Conservation (phyloP, 2,329 filamentous ascomycete species). For the Fusarium hostae region DNA sequence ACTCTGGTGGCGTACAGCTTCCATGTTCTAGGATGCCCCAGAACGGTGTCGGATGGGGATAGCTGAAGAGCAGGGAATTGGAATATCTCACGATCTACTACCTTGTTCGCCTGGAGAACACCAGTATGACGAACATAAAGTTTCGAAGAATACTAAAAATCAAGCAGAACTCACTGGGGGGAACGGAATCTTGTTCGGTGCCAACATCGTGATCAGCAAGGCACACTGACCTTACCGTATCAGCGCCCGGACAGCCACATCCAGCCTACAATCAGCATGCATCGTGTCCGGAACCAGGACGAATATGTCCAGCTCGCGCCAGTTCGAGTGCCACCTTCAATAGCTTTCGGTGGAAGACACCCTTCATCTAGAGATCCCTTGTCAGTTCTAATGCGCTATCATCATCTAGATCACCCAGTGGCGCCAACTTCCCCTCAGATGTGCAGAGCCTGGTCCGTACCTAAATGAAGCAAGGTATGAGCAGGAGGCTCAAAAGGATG, state of each 20-base stretch:
- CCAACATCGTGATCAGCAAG: rapidly evolving
- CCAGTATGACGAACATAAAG: background rate
- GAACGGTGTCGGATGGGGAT: background rate
- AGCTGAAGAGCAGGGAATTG: background rate
- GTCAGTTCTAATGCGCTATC: background rate
- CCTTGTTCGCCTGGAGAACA: background rate
- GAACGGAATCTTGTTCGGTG: background rate
- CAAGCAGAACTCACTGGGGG: background rate
- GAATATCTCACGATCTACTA: no score
- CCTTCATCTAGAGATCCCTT: background rate
- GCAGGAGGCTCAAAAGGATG: background rate
- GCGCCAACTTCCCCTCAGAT: background rate
- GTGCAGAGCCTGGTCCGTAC: background rate
- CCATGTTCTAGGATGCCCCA: background rate
- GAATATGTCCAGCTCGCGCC: no score
- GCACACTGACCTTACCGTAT: background rate
- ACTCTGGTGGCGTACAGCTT: background rate
- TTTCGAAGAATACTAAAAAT: background rate
- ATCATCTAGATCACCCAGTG: background rate
- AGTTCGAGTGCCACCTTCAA: background rate
- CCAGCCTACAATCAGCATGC: no score
- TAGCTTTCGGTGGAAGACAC: background rate
- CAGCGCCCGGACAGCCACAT: background rate
- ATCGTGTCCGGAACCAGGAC: background rate
- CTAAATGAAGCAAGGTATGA: background rate